phyloP scores from a whole-genome alignment of 805 yeast species.

The Komagataella kurtzmanii region DNA sequence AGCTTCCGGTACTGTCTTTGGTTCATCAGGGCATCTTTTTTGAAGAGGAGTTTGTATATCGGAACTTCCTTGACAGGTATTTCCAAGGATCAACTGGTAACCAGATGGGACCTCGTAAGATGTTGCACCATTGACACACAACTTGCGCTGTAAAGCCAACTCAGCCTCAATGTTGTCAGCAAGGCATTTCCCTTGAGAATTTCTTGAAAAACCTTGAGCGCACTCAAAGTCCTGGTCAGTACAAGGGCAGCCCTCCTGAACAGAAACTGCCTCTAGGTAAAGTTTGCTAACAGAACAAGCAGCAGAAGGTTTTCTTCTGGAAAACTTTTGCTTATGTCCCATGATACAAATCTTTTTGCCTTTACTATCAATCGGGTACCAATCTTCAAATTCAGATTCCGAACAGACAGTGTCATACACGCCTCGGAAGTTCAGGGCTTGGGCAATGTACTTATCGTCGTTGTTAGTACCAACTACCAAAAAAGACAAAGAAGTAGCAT shows the following conservation, averaged over 20 bases:
- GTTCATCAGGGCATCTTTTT: neutral
- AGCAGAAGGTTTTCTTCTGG: slow-evolving; percentile 51
- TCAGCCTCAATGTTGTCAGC: neutral
- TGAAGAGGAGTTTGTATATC: neutral
- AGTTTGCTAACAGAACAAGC: slow-evolving; percentile 44
- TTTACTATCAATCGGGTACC: slow-evolving; percentile 25
- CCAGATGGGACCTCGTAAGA: neutral
- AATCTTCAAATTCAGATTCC: slow-evolving; percentile 42
- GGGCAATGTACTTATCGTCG: slow-evolving; percentile 22
- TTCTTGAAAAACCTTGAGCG: slow-evolving; percentile 28
- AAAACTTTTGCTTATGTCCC: slow-evolving; percentile 55
- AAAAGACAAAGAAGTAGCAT: slow-evolving; percentile 51
- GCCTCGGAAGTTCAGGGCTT: slow-evolving; percentile 33
- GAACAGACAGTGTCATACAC: slow-evolving; percentile 12
- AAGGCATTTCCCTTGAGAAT: slow-evolving; percentile 6
- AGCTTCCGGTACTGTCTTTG: neutral
- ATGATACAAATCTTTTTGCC: slow-evolving; percentile 30
- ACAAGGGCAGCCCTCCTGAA: slow-evolving; percentile 52
- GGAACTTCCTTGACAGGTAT: neutral
- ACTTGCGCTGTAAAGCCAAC: neutral
- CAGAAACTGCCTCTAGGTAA: slow-evolving; percentile 29
- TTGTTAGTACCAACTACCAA: slow-evolving; percentile 26
- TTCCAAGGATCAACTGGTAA: neutral
- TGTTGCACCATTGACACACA: neutral
- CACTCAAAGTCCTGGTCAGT: slow-evolving; percentile 61